Evolutionary conservation across 257 asterid genomes (phyloP).

Genomic region (Fraxinus pennsylvanica): DNA sequence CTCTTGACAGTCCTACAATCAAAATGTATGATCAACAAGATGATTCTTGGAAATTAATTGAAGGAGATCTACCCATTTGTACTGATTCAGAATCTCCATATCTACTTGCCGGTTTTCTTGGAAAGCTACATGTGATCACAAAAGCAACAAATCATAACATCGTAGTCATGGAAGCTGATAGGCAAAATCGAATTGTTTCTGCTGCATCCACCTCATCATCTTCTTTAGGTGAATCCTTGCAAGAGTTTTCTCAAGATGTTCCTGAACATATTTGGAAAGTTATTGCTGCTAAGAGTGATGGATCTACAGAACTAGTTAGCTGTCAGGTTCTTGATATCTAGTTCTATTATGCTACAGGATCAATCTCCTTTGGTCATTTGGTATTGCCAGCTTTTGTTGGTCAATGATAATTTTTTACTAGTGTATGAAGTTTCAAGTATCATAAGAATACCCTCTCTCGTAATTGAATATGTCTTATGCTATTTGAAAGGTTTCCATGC

Average conservation of each 20-base stretch:
- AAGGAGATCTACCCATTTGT: slow-evolving; percentile 74
- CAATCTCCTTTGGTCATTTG: background rate
- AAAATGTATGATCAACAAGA: slow-evolving; percentile 80
- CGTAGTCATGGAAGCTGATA: slow-evolving; percentile 65
- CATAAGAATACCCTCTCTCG: slow-evolving; percentile 7
- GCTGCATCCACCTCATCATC: slow-evolving; percentile 42
- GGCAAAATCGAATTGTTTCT: slow-evolving; percentile 39
- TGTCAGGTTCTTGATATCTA: slow-evolving; percentile 73
- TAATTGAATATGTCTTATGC: slow-evolving; percentile 5
- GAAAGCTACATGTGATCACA: slow-evolving; percentile 77
- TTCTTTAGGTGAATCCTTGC: slow-evolving; percentile 38
- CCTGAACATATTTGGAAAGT: slow-evolving; percentile 65
- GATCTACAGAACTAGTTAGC: slow-evolving; percentile 79
- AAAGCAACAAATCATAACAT: slow-evolving; percentile 64
- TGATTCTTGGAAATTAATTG: slow-evolving; percentile 78
- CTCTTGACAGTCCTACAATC: slow-evolving; percentile 74
- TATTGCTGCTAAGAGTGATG: slow-evolving; percentile 52
- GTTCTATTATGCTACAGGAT: slow-evolving; percentile 20
- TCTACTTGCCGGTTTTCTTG: slow-evolving; percentile 74
- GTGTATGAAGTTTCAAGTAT: background rate
- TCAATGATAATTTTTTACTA: slow-evolving; percentile 1
- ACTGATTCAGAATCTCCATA: slow-evolving; percentile 74
- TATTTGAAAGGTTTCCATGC: background rate
- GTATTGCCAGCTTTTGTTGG: slow-evolving; percentile 4
- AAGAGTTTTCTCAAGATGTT: slow-evolving; percentile 41